phyloP scores from a whole-genome alignment of 75 land plant genomes.

The Isoetes taiwanensis region DNA sequence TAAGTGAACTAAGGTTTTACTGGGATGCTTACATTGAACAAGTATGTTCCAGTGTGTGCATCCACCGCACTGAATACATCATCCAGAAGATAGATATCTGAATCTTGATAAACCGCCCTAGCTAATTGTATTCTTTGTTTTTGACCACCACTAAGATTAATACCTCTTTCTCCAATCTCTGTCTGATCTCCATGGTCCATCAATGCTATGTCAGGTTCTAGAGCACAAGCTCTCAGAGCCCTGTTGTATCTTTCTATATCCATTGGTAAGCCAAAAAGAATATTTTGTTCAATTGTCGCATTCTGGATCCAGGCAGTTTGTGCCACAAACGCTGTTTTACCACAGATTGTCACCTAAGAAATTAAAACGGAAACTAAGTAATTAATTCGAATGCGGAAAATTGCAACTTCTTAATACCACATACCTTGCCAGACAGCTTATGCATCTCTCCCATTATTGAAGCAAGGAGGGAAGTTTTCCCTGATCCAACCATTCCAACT shows the following conservation, averaged over 20 bases:
- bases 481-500: conserved; percentile 28
- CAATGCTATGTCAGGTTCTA: conserved; percentile 31
- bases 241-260: conserved; percentile 18
- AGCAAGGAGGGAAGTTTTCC: conserved; percentile 7
- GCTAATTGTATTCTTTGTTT: conserved; percentile 53
- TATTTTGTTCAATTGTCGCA: conserved; percentile 40
- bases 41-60: conserved; percentile 65
- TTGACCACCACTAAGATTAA: conserved; percentile 59
- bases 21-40: conserved; percentile 35
- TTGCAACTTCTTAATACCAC: conserved; percentile 1
- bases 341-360: conserved; percentile 11
- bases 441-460: conserved; percentile 46
- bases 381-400: background rate
- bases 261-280: conserved; percentile 36
- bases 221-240: conserved; percentile 32
- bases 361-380: background rate
- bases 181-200: conserved; percentile 45
- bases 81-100: conserved; percentile 44
- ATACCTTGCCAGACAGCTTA: conserved; percentile 42
- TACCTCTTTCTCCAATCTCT: conserved; percentile 50
- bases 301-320: conserved; percentile 73
- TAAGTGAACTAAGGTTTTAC: background rate
- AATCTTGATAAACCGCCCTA: conserved; percentile 45
- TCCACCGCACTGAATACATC: conserved; percentile 90
- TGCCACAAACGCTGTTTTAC: conserved; percentile 55